Evolutionary conservation across 495 filamentous ascomycete species (phyloP), one percentile per base, ranked within the genome.

Genomic region (Penicillium maclennaniae): DNA sequence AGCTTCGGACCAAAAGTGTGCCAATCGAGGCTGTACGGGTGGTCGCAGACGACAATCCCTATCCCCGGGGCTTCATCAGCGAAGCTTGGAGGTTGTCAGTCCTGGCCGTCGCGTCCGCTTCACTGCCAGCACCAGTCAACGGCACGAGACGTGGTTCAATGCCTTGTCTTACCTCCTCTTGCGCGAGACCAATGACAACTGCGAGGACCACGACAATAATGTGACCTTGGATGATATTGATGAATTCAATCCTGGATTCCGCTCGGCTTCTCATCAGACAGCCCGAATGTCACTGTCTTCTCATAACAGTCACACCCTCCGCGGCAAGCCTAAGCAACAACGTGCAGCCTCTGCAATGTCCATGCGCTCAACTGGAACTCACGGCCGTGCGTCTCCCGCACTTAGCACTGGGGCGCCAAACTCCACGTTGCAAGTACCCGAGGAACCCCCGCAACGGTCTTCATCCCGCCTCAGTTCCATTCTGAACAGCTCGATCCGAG

Each of bases 111-210:
- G 83, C 12, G 79, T 98, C 65, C 88, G 96, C 61, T 92, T 97
- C 61, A 98, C 93, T 17, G 95, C 95, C 47, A 85, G 88, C 26
- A 98, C 93, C 8, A 86, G 89, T 16, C 91, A 96, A 62, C 79
- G 93, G 47, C 93, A 98, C 58, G 93, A 97, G 69, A 97, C 92
- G 5, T 98, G 93, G 93, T 97, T 93, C 80, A 97, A 97, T 65
- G 91, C 93, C 6, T 79, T 98, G 36, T 95, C 91, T 3, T 98
- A 98, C 63, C 82, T 98, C 12, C 79, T 97, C 26, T 72, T 95
- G 19, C 84, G 91, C 38, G 88, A 87, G 14, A 75, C 77, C 20
- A 69, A 82, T 41, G 81, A 86, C 28, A 73, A 73, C 27, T 74
- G 73, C 39, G 77, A 79, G 21, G 85, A 87, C 42, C 68, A 76